Evolutionary conservation across 140 eudicot genomes (phyloP).

Genomic region (Ambrosia hybrid): DNA sequence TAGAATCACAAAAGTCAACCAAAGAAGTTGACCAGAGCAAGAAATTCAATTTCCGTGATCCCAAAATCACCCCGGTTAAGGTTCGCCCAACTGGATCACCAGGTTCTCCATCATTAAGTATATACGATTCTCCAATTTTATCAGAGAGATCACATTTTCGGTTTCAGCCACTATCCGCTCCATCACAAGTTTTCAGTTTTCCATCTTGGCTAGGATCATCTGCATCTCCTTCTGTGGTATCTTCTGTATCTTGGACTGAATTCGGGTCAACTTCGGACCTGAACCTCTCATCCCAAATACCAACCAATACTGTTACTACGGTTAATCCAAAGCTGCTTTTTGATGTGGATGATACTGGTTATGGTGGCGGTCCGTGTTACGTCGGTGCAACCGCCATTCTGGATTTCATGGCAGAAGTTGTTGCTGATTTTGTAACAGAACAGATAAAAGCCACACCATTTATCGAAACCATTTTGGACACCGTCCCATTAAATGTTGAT

Average conservation of each 20-base stretch:
- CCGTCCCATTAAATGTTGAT: conserved; percentile 76
- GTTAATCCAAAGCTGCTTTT: conserved; percentile 69
- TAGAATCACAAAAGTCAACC: conserved; percentile 31
- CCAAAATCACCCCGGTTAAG: conserved; percentile 42
- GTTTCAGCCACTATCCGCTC: conserved; percentile 41
- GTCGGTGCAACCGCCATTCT: conserved; percentile 89
- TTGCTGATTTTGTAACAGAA: conserved; percentile 85
- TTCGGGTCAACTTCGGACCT: conserved; percentile 47
- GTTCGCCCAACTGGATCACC: conserved; percentile 53
- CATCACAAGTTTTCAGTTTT: conserved; percentile 69
- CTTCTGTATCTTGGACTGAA: conserved; percentile 58
- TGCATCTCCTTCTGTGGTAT: conserved; percentile 68
- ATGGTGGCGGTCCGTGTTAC: conserved; percentile 97
- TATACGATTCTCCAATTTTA: conserved; percentile 66
- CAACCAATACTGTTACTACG: conserved; percentile 42
- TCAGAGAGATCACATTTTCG: conserved; percentile 63
- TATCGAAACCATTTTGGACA: conserved; percentile 78
- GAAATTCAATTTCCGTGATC: conserved; percentile 45
- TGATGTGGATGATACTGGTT: conserved; percentile 89
- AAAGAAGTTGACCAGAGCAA: conserved; percentile 41
- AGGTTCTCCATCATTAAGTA: conserved; percentile 55
- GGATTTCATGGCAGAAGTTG: conserved; percentile 87
- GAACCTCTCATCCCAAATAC: conserved; percentile 47
- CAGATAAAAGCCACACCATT: conserved; percentile 68
- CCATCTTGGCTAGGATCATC: conserved; percentile 70